Evolutionary conservation across 805 yeast genomes (phyloP).

Genomic region (Peterozyma xylosa): DNA sequence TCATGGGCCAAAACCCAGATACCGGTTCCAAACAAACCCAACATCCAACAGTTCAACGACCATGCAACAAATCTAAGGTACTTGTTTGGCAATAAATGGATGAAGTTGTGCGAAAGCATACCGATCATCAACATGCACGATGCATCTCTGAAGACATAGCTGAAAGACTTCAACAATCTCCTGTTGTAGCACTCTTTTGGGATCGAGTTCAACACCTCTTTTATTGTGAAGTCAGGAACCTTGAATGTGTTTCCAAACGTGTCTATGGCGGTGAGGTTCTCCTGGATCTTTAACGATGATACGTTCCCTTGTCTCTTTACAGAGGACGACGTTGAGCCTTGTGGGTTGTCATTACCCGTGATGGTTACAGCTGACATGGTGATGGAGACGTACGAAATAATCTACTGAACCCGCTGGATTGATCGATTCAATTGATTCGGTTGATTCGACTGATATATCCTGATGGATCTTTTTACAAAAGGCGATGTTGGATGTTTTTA

Average conservation of each 20-base stretch:
- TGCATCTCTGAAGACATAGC: slow-evolving; percentile 65
- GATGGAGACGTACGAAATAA: not conserved
- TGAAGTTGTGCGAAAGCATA: slow-evolving; percentile 42
- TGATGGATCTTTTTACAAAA: too few species aligned
- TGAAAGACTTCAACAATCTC: slow-evolving; percentile 42
- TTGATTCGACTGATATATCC: too few species aligned
- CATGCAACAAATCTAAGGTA: slow-evolving; percentile 48
- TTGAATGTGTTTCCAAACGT: slow-evolving; percentile 60
- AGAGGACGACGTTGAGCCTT: slow-evolving; percentile 10
- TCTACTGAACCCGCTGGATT: not conserved
- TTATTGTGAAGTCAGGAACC: slow-evolving; percentile 71
- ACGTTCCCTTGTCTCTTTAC: slow-evolving; percentile 33
- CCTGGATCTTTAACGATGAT: slow-evolving; percentile 25
- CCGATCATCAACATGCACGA: slow-evolving; percentile 40
- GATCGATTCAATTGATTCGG: too few species aligned
- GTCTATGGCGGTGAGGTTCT: slow-evolving; percentile 40
- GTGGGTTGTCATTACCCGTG: slow-evolving; percentile 15
- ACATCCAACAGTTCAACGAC: slow-evolving; percentile 43
- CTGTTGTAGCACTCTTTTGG: slow-evolving; percentile 73
- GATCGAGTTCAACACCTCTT: slow-evolving; percentile 64
- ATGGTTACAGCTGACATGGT: slow-evolving; percentile 26
- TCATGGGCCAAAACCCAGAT: slow-evolving; percentile 86
- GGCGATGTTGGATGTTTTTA: too few species aligned
- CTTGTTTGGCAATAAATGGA: slow-evolving; percentile 39
- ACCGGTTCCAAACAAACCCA: slow-evolving; percentile 70